Evolutionary conservation across 1,139 yeast genomes (phyloP), one percentile per base, ranked within the genome.

Genomic region (Taiozyma sp.): DNA sequence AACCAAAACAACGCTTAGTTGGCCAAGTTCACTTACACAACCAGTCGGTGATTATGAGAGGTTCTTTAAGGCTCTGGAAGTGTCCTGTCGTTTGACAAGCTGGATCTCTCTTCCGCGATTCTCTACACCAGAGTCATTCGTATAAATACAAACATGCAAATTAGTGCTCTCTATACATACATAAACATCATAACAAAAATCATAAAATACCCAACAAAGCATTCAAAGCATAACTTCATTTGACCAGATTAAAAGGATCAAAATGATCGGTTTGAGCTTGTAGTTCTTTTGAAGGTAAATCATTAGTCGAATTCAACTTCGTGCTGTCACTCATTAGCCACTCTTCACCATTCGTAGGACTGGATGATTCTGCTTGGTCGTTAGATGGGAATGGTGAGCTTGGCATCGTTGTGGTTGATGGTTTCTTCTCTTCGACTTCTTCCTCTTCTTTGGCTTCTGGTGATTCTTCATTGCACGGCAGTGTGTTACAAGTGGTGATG

Each of bases 401-500:
- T 24, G 62, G 62, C 59, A 58, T 56, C 1, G 59, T 47, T 6
- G 52, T 50, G 8, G 46, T 53, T 46, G 35, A 32, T 14, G 50
- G 56, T 26, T 48, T 46, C 22, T 51, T 52, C 3, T 14, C 24
- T 28, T 26, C 34, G 22, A 30, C 43, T 42, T 49, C 42, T 39
- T 29, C 22, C n/a, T 43, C 46, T 35, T n/a, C n/a, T n/a, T 32
- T 39, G 7, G 49, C 53, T 8, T 55, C 58, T 19, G 62, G 61
- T 7, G 62, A 55, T 29, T 61, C 67, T 46, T 65, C 66, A 42
- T 63, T 66, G 37, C 68, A 63, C n/a, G 68, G 65, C 22, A 67
- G 52, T 2, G 71, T 67, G 48, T 68, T 67, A 47, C 71, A 67
- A 0, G 78, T 73, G 39, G 73, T 72, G 13, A 69, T 62, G 58